These are phyloP conservation scores for Alisma plantagoaquatica DNA, from an alignment of 106 monocot species.

Conservation along the genomic window DNA sequence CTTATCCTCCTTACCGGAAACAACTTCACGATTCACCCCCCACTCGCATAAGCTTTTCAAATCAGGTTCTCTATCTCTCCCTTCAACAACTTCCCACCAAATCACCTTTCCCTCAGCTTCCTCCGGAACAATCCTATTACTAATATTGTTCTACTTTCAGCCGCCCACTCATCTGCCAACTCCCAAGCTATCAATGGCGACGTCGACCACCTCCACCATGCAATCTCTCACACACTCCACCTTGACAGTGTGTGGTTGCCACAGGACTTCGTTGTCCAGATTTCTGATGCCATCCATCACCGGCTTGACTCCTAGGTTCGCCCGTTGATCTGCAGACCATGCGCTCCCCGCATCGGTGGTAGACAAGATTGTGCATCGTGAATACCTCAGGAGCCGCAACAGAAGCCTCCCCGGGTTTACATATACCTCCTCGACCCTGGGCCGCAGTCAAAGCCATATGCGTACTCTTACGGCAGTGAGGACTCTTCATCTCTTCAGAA, in stretches of 20 bases:
- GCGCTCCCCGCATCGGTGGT: slow-evolving; percentile 41
- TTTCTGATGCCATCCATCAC: slow-evolving; percentile 38
- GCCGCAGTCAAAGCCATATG: slow-evolving; percentile 53
- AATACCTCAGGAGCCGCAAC: slow-evolving; percentile 26
- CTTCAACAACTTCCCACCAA: no score
- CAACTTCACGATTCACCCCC: no score
- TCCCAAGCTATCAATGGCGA: no score
- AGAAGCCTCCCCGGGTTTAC: slow-evolving; percentile 42
- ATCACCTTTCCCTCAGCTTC: no score
- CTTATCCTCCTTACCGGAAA: no score
- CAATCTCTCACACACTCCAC: slow-evolving; percentile 54
- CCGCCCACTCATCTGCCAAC: no score
- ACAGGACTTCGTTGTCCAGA: slow-evolving; percentile 12
- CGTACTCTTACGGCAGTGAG: slow-evolving; percentile 65
- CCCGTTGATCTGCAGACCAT: slow-evolving; percentile 37
- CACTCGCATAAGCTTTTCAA: no score
- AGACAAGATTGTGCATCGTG: slow-evolving; percentile 38
- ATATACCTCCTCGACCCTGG: slow-evolving; percentile 64
- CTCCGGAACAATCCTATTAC: no score
- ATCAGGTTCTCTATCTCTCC: no score
- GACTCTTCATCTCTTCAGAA: slow-evolving; percentile 23
- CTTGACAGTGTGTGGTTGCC: slow-evolving; percentile 31
- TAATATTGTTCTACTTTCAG: no score
- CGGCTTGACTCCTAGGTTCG: slow-evolving; percentile 37
- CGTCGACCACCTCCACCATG: slow-evolving; percentile 49